Conservation (phyloP, 2,329 filamentous ascomycete genomes). For the Graphiopsis chlorocephala region DNA sequence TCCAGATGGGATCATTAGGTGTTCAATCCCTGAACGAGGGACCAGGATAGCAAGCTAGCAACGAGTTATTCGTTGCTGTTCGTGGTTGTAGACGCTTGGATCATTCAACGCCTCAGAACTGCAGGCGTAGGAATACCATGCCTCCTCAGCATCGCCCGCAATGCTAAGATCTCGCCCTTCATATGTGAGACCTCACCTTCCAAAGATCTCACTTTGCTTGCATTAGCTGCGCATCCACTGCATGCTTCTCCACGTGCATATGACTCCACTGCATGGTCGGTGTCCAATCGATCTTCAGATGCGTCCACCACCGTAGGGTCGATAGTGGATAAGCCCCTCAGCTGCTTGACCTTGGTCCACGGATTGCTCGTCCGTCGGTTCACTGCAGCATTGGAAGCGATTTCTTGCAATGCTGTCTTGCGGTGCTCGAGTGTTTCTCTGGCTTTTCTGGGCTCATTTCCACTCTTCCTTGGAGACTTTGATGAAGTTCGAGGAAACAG, state of each 20-base stretch:
- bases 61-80: not conserved
- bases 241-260: not conserved
- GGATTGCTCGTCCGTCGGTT: conserved; percentile 11
- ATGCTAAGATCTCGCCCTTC: conserved; percentile 27
- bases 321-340: conserved; percentile 16
- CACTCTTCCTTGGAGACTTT: not conserved
- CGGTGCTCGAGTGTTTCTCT: not conserved
- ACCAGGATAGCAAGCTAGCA: not conserved
- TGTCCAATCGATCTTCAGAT: not conserved
- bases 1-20: not conserved
- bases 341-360: conserved; percentile 3
- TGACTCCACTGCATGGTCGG: not conserved
- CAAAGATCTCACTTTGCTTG: conserved; percentile 21
- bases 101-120: conserved; percentile 18
- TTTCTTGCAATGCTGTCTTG: conserved; percentile 15
- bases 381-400: conserved; percentile 17
- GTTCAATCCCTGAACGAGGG: not conserved
- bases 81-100: not conserved
- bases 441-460: not conserved
- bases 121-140: conserved; percentile 22
- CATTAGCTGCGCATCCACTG: conserved; percentile 21
- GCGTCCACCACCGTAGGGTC: not conserved
- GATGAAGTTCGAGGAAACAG: conserved; percentile 32
- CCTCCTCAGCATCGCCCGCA: conserved; percentile 27
- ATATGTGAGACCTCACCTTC: conserved; percentile 28